A percentile compares a stretch with the other conserved stretches of the same genome.
Evolutionary conservation across 2,329 filamentous ascomycete genomes (phyloP).

Genomic region (Ophiostoma pallidulum): DNA sequence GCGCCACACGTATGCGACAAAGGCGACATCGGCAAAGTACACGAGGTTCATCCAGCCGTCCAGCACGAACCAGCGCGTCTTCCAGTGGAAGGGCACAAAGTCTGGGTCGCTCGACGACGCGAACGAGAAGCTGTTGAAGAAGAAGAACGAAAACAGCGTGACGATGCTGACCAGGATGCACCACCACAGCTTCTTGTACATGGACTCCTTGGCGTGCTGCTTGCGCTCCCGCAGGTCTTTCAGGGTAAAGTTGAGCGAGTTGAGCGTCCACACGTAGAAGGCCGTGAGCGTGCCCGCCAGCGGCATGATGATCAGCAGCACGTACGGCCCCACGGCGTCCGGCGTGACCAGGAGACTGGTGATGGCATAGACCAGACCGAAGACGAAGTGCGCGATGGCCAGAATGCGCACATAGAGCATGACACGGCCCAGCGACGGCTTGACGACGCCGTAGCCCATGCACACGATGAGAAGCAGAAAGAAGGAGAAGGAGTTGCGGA

Average conservation of each 20-base stretch:
- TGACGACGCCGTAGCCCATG: conserved; percentile 98
- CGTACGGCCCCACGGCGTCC: conserved; percentile 75
- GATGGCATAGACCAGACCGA: conserved; percentile 86
- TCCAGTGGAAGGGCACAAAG: conserved; percentile 95
- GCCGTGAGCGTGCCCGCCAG: conserved; percentile 85
- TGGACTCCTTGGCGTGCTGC: conserved; percentile 82
- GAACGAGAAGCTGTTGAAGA: conserved; percentile 94
- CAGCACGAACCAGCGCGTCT: conserved; percentile 91
- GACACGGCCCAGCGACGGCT: conserved; percentile 78
- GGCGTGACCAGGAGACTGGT: conserved; percentile 83
- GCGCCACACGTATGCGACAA: conserved; percentile 91
- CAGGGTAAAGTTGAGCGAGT: conserved; percentile 87
- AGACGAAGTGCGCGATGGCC: conserved; percentile 86
- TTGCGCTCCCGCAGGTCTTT: conserved; percentile 93
- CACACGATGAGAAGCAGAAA: conserved; percentile 96
- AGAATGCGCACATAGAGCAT: conserved; percentile 93
- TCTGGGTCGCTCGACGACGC: conserved; percentile 75
- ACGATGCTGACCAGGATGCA: conserved; percentile 86
- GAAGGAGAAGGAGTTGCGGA: conserved; percentile 94
- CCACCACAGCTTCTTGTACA: conserved; percentile 99
- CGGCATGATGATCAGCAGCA: conserved; percentile 87
- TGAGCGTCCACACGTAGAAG: conserved; percentile 98
- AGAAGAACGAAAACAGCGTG: conserved; percentile 97
- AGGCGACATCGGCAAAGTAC: conserved; percentile 86
- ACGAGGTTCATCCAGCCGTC: conserved; percentile 97